Percentiles rank a stretch among this genome's conserved stretches.
Evolutionary conservation across 129 eudicot species (phyloP).

Genomic region (Logfia minima): DNA sequence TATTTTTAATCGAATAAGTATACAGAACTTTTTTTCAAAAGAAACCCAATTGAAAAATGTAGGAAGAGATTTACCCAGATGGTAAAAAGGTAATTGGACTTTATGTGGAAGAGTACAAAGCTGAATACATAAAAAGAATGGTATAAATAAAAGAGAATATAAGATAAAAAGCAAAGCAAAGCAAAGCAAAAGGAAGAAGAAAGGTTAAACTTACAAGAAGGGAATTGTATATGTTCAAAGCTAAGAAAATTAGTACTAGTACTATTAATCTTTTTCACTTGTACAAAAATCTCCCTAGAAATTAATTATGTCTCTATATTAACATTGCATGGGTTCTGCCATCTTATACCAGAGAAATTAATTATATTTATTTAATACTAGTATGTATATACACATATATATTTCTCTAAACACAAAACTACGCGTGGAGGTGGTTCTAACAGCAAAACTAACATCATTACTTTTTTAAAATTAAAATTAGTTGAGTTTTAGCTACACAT

Average conservation of each 20-base stretch:
- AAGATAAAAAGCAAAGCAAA: slow-evolving; percentile 8
- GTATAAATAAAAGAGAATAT: slow-evolving; percentile 18
- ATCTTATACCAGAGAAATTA: not conserved
- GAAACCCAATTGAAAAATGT: not conserved
- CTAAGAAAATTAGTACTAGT: not conserved
- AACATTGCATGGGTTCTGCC: slow-evolving; percentile 21
- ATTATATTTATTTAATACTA: not conserved
- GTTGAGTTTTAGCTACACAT: not conserved
- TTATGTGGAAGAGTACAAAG: too few relatives aligned
- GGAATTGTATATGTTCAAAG: slow-evolving; percentile 43
- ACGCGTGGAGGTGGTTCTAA: slow-evolving; percentile 4
- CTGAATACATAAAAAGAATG: not conserved
- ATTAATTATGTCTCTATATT: not conserved
- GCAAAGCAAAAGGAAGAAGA: slow-evolving; percentile 21
- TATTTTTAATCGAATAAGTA: too few relatives aligned
- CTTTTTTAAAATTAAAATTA: not conserved
- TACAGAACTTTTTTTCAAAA: too few relatives aligned
- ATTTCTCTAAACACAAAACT: not conserved
- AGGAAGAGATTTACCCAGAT: not conserved
- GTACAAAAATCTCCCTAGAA: not conserved
- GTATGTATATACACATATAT: not conserved
- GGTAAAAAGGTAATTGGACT: not conserved
- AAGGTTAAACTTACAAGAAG: slow-evolving; percentile 58
- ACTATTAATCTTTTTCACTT: slow-evolving; percentile 3
- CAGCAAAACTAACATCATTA: not conserved